Conservation (phyloP, 2,329 filamentous ascomycete species). For the Verruconis gallopava region DNA sequence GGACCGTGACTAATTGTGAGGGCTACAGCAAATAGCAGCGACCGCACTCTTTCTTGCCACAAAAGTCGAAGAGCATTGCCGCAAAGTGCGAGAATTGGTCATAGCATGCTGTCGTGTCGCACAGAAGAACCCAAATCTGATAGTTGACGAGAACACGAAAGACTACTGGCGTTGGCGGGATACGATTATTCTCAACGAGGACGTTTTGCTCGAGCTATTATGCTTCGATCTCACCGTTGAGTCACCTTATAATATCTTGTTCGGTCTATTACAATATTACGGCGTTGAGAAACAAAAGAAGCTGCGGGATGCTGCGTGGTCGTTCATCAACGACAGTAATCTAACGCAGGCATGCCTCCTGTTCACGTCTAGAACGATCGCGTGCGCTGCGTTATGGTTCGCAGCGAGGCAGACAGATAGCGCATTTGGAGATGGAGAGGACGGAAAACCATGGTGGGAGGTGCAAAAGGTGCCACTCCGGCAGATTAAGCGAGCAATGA, state of each 20-base stretch:
- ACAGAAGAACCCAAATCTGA: constrained; percentile 79
- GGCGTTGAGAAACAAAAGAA: constrained; percentile 65
- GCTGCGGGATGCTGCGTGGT: constrained; percentile 78
- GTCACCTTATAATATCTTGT: constrained; percentile 74
- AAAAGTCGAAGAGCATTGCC: constrained; percentile 93
- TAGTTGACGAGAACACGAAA: constrained; percentile 93
- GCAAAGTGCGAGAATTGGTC: constrained; percentile 90
- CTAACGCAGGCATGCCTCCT: constrained; percentile 75
- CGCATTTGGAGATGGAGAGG: constrained; percentile 58
- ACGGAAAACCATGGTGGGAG: constrained; percentile 79
- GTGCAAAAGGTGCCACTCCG: constrained; percentile 57
- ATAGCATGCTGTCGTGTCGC: constrained; percentile 88
- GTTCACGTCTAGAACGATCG: constrained; percentile 66
- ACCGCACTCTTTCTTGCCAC: constrained; percentile 88
- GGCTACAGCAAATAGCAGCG: constrained; percentile 63
- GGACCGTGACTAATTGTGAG: neutral
- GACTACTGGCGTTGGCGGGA: constrained; percentile 98
- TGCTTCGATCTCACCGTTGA: constrained; percentile 91
- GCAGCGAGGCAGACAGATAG: constrained; percentile 63
- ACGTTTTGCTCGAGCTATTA: constrained; percentile 77
- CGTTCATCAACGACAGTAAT: constrained; percentile 83
- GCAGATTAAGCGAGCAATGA: constrained; percentile 60
- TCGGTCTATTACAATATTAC: constrained; percentile 64
- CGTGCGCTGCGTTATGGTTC: constrained; percentile 76
- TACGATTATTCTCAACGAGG: constrained; percentile 83